A percentile compares a stretch with the other conserved stretches of the same genome.
These are phyloP conservation scores for Mitragyna speciosa DNA, from an alignment of 257 asterid genomes.

Conservation along the genomic window DNA sequence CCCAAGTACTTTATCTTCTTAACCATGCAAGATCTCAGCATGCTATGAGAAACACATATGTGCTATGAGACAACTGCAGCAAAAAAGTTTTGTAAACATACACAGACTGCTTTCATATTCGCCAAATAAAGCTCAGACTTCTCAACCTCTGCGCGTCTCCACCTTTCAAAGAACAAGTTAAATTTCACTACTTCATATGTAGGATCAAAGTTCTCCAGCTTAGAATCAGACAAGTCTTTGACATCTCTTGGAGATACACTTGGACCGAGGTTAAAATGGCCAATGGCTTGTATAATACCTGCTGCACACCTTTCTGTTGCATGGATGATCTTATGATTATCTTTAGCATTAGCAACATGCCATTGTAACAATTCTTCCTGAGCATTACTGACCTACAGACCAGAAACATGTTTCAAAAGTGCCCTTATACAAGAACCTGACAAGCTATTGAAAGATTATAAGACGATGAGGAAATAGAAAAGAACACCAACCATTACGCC, in stretches of 20 bases:
- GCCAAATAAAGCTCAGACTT: conserved; percentile 66
- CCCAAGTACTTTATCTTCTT: not conserved
- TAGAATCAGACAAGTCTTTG: conserved; percentile 52
- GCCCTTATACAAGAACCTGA: conserved; percentile 17
- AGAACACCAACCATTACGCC: conserved; percentile 88
- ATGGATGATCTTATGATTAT: conserved; percentile 76
- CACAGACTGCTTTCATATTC: conserved; percentile 68
- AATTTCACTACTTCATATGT: conserved; percentile 82
- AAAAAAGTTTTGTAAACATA: conserved; percentile 42
- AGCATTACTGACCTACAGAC: conserved; percentile 84
- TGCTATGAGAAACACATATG: not conserved
- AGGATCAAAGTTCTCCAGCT: conserved; percentile 72
- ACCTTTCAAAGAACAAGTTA: conserved; percentile 71
- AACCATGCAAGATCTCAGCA: not conserved
- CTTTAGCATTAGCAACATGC: conserved; percentile 85
- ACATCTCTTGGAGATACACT: conserved; percentile 79
- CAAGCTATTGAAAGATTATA: conserved; percentile 14
- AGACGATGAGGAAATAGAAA: conserved; percentile 16
- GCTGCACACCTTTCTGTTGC: conserved; percentile 97
- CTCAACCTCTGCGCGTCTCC: conserved; percentile 92
- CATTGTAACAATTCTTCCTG: conserved; percentile 96
- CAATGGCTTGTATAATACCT: conserved; percentile 92
- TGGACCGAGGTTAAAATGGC: conserved; percentile 91
- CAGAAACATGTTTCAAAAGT: conserved; percentile 10
- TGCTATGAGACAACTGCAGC: conserved; percentile 4